phyloP scores from a whole-genome alignment of 2,329 filamentous ascomycete genomes.

The Dactylonectria estremocensis region DNA sequence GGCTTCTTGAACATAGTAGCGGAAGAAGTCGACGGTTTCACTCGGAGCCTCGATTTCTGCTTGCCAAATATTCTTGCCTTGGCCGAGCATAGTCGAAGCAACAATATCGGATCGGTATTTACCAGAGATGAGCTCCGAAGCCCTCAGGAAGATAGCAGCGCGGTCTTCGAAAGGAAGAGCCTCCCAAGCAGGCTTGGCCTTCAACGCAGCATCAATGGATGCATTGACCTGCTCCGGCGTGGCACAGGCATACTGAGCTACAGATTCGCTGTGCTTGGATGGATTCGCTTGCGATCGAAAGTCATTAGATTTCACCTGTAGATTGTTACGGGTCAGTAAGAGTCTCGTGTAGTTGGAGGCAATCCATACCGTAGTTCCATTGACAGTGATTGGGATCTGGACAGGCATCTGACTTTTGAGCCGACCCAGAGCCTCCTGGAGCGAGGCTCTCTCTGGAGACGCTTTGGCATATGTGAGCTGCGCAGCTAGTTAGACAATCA shows the following conservation, averaged over 20 bases:
- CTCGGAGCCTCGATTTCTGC: slow-evolving; percentile 39
- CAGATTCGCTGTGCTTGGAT: slow-evolving; percentile 31
- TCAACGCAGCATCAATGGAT: slow-evolving; percentile 40
- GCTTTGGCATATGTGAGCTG: slow-evolving; percentile 42
- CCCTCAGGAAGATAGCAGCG: slow-evolving; percentile 37
- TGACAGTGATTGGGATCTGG: slow-evolving; percentile 34
- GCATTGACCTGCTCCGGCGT: slow-evolving; percentile 38
- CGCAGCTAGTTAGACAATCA: rapidly evolving
- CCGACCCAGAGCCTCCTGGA: slow-evolving; percentile 34
- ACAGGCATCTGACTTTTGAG: slow-evolving; percentile 37
- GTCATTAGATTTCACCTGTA: slow-evolving; percentile 27
- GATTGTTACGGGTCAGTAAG: too few relatives aligned
- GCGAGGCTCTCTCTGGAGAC: slow-evolving; percentile 7
- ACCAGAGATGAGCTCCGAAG: slow-evolving; percentile 37
- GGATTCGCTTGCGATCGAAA: slow-evolving; percentile 38
- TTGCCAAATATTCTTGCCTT: slow-evolving; percentile 43
- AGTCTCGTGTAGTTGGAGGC: too few relatives aligned
- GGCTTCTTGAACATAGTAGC: slow-evolving; percentile 40
- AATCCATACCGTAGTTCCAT: slow-evolving; percentile 18
- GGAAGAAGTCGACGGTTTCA: slow-evolving; percentile 55
- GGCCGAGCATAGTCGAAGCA: slow-evolving; percentile 39
- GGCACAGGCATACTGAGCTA: slow-evolving; percentile 38
- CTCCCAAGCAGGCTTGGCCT: slow-evolving; percentile 38
- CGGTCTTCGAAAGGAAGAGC: slow-evolving; percentile 36
- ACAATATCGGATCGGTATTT: slow-evolving; percentile 42